Conservation (phyloP, 257 asterid species). For the Schizonepeta tenuifolia region DNA sequence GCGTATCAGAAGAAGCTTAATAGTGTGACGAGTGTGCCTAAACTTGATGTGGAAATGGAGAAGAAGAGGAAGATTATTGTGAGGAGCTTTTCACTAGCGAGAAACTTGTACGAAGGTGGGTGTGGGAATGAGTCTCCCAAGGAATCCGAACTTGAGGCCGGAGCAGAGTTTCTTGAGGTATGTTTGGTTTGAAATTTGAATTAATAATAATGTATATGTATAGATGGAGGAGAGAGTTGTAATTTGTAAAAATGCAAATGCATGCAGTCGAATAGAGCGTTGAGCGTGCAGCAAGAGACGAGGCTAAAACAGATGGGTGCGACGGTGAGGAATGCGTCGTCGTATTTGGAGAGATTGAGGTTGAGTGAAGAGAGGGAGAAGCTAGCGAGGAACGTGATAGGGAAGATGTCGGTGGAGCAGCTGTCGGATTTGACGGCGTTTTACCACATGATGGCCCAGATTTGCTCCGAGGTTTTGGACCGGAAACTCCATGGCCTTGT, state of each 20-base stretch:
- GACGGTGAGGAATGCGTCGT: conserved; percentile 66
- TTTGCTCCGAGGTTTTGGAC: conserved; percentile 71
- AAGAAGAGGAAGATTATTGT: conserved; percentile 50
- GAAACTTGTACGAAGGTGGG: conserved; percentile 49
- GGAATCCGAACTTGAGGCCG: conserved; percentile 66
- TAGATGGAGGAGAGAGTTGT: no score
- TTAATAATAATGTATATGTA: no score
- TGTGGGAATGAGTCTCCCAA: conserved; percentile 29
- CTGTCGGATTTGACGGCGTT: conserved; percentile 59
- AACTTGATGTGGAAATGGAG: conserved; percentile 51
- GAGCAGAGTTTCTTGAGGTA: conserved; percentile 86
- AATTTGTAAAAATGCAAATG: neutral
- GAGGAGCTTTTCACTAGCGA: conserved; percentile 62
- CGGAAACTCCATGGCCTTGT: conserved; percentile 48
- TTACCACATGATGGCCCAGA: conserved; percentile 72
- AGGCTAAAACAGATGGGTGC: conserved; percentile 88
- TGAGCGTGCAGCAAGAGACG: conserved; percentile 66
- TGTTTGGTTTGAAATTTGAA: neutral
- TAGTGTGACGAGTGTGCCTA: conserved; percentile 34
- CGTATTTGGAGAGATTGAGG: conserved; percentile 51
- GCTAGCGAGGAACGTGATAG: conserved; percentile 50
- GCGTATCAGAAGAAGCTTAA: conserved; percentile 66
- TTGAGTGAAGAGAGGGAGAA: conserved; percentile 60
- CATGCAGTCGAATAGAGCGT: conserved; percentile 63
- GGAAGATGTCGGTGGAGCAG: conserved; percentile 72